Conservation (phyloP, 2,329 filamentous ascomycete species). For the Penicillium hesseltinei region DNA sequence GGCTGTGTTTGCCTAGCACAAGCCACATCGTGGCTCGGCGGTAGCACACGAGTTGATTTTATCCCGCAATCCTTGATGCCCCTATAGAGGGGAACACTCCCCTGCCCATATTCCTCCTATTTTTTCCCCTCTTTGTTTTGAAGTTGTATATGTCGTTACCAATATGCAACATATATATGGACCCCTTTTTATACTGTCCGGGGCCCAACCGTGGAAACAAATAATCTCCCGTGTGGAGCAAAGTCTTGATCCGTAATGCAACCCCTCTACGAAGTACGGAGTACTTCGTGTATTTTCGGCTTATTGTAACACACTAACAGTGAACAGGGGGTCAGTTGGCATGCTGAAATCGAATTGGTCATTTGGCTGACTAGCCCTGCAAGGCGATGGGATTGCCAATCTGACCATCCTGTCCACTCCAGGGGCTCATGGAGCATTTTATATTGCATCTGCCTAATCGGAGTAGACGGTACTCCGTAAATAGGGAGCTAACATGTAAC, state of each 20-base stretch:
- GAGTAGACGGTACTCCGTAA: neutral
- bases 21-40: conserved; percentile 22
- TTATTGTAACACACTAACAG: conserved; percentile 1
- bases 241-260: neutral
- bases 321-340: conserved; percentile 1
- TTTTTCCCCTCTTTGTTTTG: neutral
- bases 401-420: neutral
- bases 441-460: conserved; percentile 18
- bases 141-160: neutral
- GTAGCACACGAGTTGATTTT: neutral
- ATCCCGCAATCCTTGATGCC: neutral
- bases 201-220: neutral
- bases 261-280: neutral
- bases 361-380: conserved; percentile 1
- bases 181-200: neutral
- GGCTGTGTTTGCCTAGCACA: conserved; percentile 18
- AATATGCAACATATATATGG: too few relatives aligned
- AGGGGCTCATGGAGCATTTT: conserved; percentile 4
- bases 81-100: conserved; percentile 3
- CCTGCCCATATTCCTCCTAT: neutral
- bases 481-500: conserved; percentile 13
- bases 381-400: conserved; percentile 7
- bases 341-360: neutral
- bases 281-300: neutral
- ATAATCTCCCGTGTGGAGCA: conserved; percentile 5